Conservation (phyloP, 208 protist genomes). For the Acanthamoeba lenticulata region DNA sequence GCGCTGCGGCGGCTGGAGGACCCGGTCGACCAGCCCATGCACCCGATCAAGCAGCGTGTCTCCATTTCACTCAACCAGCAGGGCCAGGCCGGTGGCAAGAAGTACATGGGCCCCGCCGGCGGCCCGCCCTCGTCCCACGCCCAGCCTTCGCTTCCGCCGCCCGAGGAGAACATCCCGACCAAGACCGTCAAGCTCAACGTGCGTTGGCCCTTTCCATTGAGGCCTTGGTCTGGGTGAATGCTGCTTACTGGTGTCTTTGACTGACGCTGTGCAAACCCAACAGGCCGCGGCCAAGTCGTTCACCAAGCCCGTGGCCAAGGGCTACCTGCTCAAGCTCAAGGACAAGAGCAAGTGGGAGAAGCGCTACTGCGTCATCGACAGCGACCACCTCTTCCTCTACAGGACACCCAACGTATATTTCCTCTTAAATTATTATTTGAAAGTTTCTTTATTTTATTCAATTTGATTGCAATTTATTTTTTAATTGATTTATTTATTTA, state of each 20-base stretch:
- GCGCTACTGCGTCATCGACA: background rate
- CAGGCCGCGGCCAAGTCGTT: constrained; percentile 8
- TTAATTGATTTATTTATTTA: no score
- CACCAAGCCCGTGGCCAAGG: background rate
- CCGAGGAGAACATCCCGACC: background rate
- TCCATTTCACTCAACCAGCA: constrained; percentile 10
- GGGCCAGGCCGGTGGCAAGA: background rate
- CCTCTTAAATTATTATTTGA: background rate
- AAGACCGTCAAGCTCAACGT: constrained; percentile 27
- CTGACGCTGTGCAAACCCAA: background rate
- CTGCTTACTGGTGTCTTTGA: no score
- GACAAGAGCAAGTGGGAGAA: constrained; percentile 33
- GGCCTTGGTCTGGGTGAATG: no score
- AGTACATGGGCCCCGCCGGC: background rate
- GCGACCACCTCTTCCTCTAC: constrained; percentile 31
- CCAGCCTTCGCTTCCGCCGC: background rate
- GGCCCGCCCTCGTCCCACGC: background rate
- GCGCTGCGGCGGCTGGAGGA: background rate
- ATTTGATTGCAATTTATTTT: background rate
- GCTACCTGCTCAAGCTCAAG: background rate
- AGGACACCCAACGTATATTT: background rate
- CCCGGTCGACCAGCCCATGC: background rate
- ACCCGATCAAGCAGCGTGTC: background rate
- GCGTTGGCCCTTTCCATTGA: no score
- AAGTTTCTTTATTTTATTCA: no score